Conservation (phyloP, 352 stramenopile genomes). For the Blastocystis sp. region DNA sequence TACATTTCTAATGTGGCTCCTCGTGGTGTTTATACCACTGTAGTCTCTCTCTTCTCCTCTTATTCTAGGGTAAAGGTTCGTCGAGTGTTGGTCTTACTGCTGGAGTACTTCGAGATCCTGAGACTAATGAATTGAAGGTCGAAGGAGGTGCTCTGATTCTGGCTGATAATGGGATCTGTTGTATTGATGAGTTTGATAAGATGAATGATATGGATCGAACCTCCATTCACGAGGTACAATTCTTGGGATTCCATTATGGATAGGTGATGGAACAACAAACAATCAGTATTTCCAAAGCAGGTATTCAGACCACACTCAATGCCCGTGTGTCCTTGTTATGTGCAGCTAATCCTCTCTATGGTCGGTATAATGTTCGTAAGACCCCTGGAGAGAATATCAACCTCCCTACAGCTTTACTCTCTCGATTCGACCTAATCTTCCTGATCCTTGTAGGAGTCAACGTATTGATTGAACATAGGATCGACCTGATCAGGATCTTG, state of each 20-base stretch:
- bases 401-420: constrained; percentile 94
- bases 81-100: constrained; percentile 94
- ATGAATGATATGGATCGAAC: constrained; percentile 89
- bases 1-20: constrained; percentile 90
- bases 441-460: constrained; percentile 78
- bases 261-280: constrained; percentile 99
- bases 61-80: constrained; percentile 82
- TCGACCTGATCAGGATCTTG: not conserved
- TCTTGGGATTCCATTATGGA: not conserved
- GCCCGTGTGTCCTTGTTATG: constrained; percentile 78
- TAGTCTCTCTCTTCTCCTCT: not conserved
- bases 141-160: constrained; percentile 92
- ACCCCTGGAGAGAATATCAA: constrained; percentile 91
- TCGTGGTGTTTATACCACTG: constrained; percentile 94
- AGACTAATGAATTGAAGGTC: constrained; percentile 74
- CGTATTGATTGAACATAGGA: not conserved
- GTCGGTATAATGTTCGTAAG: constrained; percentile 74
- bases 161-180: too few species aligned
- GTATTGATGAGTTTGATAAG: too few species aligned
- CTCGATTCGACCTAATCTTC: constrained; percentile 97
- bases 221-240: constrained; percentile 86
- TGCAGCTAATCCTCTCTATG: constrained; percentile 82
- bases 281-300: constrained; percentile 93
- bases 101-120: constrained; percentile 88
- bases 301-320: constrained; percentile 95